phyloP scores from a whole-genome alignment of 2,329 filamentous ascomycete species.

The Paramyrothecium roridum region DNA sequence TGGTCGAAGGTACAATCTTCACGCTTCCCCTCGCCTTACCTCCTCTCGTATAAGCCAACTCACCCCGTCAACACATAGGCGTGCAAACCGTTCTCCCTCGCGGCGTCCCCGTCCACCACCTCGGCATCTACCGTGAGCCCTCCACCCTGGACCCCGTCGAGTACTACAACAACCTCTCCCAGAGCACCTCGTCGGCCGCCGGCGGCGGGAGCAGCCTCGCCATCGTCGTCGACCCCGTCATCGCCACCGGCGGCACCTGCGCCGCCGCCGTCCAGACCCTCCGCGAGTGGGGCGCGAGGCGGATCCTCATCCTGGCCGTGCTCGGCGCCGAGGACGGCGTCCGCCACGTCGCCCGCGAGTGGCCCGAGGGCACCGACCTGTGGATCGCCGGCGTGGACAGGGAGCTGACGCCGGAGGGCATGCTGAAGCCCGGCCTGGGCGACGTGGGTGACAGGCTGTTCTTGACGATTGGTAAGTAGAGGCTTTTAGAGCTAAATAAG shows the following conservation, averaged over 20 bases:
- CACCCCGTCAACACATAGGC: constrained; percentile 41
- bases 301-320: constrained; percentile 73
- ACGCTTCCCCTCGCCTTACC: neutral
- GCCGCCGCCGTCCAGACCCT: constrained; percentile 87
- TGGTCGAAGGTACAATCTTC: constrained; percentile 69
- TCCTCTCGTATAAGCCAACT: neutral
- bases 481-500: neutral
- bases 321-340: constrained; percentile 73
- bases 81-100: constrained; percentile 78
- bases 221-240: constrained; percentile 86
- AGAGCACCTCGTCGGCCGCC: constrained; percentile 51
- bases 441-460: constrained; percentile 91
- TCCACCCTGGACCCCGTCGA: constrained; percentile 85
- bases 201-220: constrained; percentile 55
- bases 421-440: constrained; percentile 87
- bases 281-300: constrained; percentile 85
- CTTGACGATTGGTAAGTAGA: constrained; percentile 79
- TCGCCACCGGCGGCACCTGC: constrained; percentile 89
- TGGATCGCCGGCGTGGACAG: constrained; percentile 81
- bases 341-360: constrained; percentile 67
- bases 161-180: constrained; percentile 96
- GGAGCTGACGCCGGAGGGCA: constrained; percentile 72
- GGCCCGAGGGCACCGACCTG: constrained; percentile 73
- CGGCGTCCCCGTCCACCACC: constrained; percentile 83
- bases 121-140: constrained; percentile 91